Percentiles rank a stretch among this genome's conserved stretches.
These are phyloP conservation scores for Hyaloscypha variabilis DNA, from an alignment of 495 filamentous ascomycete species.

Conservation along the genomic window DNA sequence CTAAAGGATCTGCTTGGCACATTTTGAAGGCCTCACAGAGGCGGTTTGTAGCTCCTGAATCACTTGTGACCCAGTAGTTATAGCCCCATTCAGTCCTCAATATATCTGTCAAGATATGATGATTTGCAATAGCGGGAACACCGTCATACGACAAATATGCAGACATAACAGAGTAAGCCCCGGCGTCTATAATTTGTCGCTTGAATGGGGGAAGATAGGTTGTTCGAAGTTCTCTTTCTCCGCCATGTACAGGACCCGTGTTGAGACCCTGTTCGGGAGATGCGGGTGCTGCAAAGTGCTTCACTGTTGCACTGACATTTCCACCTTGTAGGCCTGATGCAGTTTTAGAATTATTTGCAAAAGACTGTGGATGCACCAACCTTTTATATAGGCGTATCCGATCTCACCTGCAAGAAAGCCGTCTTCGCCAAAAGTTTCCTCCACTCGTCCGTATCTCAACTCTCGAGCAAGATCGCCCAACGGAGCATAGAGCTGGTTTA, in stretches of 20 bases:
- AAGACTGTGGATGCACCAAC: slow-evolving; percentile 24
- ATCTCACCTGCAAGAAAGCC: slow-evolving; percentile 55
- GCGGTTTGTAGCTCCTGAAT: slow-evolving; percentile 67
- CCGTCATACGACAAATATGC: slow-evolving; percentile 72
- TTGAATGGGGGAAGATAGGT: slow-evolving; percentile 70
- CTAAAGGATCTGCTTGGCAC: slow-evolving; percentile 57
- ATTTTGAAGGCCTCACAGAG: slow-evolving; percentile 63
- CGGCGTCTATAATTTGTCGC: slow-evolving; percentile 66
- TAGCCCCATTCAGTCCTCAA: slow-evolving; percentile 70
- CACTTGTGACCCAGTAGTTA: slow-evolving; percentile 57
- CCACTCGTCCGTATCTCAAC: slow-evolving; percentile 66
- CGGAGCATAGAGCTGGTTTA: slow-evolving; percentile 69
- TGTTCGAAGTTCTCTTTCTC: slow-evolving; percentile 65
- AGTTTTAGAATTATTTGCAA: not conserved
- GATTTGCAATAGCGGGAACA: slow-evolving; percentile 61
- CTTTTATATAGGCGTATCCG: slow-evolving; percentile 35
- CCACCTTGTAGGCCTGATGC: not conserved
- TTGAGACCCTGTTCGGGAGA: slow-evolving; percentile 71
- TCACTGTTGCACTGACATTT: not conserved
- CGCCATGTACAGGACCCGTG: slow-evolving; percentile 67
- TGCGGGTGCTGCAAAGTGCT: slow-evolving; percentile 39
- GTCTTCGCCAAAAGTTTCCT: slow-evolving; percentile 71
- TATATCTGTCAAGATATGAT: slow-evolving; percentile 64
- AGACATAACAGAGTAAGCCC: slow-evolving; percentile 66
- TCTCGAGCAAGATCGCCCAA: slow-evolving; percentile 70